Evolutionary conservation across 1,284 basidiomycete genomes (phyloP).

Genomic region (Ustilago trichophora): DNA sequence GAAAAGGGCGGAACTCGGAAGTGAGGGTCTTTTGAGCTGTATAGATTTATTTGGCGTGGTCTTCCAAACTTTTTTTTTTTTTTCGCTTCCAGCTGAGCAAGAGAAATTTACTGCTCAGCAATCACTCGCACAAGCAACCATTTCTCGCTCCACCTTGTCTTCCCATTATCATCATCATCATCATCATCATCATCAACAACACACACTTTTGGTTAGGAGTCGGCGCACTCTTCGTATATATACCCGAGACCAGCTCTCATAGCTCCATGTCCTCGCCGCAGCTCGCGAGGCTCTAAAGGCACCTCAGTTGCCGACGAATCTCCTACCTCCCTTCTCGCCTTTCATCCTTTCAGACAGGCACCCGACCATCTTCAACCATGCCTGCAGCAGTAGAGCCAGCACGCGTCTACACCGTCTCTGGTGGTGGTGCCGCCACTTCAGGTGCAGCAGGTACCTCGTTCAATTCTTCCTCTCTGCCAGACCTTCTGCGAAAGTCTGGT

Average conservation of each 20-base stretch:
- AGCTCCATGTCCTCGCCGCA: slow-evolving; percentile 5
- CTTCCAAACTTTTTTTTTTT: slow-evolving; percentile 20
- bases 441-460: slow-evolving; percentile 57
- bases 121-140: background rate
- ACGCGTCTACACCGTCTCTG: slow-evolving; percentile 62
- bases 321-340: background rate
- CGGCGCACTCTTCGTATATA: background rate
- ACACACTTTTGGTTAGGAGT: too few species aligned
- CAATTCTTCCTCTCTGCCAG: slow-evolving; percentile 64
- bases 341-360: background rate
- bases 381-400: slow-evolving; percentile 57
- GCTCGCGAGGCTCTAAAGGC: background rate
- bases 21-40: background rate
- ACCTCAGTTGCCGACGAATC: slow-evolving; percentile 1
- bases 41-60: slow-evolving; percentile 3
- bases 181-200: background rate
- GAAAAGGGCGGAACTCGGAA: slow-evolving; percentile 28
- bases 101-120: background rate
- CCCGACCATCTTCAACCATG: slow-evolving; percentile 18
- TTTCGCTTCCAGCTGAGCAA: background rate
- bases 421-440: slow-evolving; percentile 43
- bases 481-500: slow-evolving; percentile 60
- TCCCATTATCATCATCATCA: background rate
- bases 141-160: background rate
- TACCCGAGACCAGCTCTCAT: background rate